Base-by-base conservation (phyloP, 2,329 filamentous ascomycete species). In the Penicillium sp. region DNA sequence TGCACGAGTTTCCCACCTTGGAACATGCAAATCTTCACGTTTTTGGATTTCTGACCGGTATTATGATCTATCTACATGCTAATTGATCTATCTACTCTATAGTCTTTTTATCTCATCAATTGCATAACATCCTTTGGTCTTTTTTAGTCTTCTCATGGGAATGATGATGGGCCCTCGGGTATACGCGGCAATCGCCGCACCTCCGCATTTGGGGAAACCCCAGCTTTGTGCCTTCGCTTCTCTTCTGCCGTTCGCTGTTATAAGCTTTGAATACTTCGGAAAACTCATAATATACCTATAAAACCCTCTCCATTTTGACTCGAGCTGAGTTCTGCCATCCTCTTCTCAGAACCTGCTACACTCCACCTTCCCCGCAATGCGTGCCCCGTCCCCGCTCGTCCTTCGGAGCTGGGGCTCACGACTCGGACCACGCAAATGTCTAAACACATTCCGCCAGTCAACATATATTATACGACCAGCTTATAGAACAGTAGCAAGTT, bases 401-500 rank as follows among this genome's bases (percentile, higher is more conserved):
- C 72, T 76, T 51, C 73, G 74, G 64, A 73, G 72, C 64, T 65
- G 75, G 62, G 67, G 71, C 61, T 69, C 66, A 64, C 65, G 60
- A 56, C 62, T 65, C 53, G 65, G 55, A 13, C 40, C 57, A 36
- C 61, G 50, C 48, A 58, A 29, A 47, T 58, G 31, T 40, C 58
- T 44, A 47, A 47, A 29, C 44, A 40, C 45, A 27, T 56, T 48
- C 25, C 45, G 19, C 48, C 56, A 50, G 8, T 38, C 47, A 16
- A 57, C 48, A 34, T 34, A 36, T 25, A 15, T 57, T 19, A 29
- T 36, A 3, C 56, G 50, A 36, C 66, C 58, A 36, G 31, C 59
- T 1, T 64, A 62, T 16, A 67, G 82, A 53, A 68, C 78, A 53
- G 81, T 89, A 65, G 89, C 92, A 58, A 91, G 85, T 43, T 92